Percentiles rank a stretch among this genome's conserved stretches.
phyloP scores from a whole-genome alignment of 805 yeast species.

The Candida hungchunana region DNA sequence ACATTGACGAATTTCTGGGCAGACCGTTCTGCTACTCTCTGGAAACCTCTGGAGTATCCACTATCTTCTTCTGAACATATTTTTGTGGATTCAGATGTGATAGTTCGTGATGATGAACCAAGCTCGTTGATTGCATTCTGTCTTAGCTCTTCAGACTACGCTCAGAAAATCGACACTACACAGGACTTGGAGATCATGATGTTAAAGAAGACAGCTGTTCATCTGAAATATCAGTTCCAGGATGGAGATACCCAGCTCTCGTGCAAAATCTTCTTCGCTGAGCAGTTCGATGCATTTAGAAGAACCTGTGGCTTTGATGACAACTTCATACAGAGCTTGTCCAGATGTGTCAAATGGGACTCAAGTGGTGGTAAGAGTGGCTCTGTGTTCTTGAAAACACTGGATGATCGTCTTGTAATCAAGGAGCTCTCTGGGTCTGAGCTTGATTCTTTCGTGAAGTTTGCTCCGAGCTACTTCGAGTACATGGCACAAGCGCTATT shows the following conservation, averaged over 20 bases:
- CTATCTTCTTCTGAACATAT: constrained; percentile 76
- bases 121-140: constrained; percentile 93
- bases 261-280: constrained; percentile 92
- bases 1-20: constrained; percentile 94
- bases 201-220: constrained; percentile 82
- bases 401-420: constrained; percentile 84
- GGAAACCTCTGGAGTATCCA: constrained; percentile 91
- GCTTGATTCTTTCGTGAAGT: constrained; percentile 86
- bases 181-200: constrained; percentile 55
- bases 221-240: constrained; percentile 85
- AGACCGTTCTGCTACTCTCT: constrained; percentile 88
- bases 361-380: constrained; percentile 97
- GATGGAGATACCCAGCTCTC: constrained; percentile 81
- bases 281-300: constrained; percentile 93
- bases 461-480: constrained; percentile 95
- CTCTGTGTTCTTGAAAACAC: constrained; percentile 85
- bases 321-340: constrained; percentile 79
- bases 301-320: constrained; percentile 74
- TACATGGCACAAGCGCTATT: constrained; percentile 93
- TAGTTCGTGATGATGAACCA: constrained; percentile 95
- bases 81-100: constrained; percentile 89
- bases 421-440: constrained; percentile 87
- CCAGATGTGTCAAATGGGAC: constrained; percentile 94
- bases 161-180: constrained; percentile 46
- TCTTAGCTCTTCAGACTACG: constrained; percentile 78